Percentiles rank a stretch among this genome's conserved stretches.
phyloP scores from a whole-genome alignment of 1,284 basidiomycete genomes.

The Athelia psychrophila region DNA sequence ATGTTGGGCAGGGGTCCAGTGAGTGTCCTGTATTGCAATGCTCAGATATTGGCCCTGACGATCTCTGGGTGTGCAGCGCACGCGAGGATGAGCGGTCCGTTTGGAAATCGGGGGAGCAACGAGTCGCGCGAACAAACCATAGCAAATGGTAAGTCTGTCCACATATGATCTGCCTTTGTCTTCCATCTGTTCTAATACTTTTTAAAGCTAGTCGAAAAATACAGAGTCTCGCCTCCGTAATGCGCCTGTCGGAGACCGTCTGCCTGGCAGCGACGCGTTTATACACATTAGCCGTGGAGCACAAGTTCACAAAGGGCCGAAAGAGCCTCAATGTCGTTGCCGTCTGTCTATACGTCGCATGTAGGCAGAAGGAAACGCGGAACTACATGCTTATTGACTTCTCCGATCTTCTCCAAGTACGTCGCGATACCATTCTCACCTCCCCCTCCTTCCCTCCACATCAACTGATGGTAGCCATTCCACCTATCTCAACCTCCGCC shows the following conservation, averaged over 20 bases:
- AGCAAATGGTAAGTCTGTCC: constrained; percentile 64
- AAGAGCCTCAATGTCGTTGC: constrained; percentile 93
- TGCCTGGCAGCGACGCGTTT: constrained; percentile 82
- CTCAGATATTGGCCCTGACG: constrained; percentile 1
- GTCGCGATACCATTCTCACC: constrained; percentile 16
- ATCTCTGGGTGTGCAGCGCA: constrained; percentile 49
- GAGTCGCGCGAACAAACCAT: constrained; percentile 90
- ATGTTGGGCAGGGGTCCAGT: constrained; percentile 93
- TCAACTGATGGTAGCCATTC: too few relatives aligned
- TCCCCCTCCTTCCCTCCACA: constrained; percentile 1
- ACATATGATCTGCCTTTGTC: not conserved
- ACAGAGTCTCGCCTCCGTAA: constrained; percentile 73
- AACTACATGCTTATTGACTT: constrained; percentile 99
- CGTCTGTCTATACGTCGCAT: constrained; percentile 94
- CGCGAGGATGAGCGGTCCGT: constrained; percentile 77
- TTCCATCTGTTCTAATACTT: not conserved
- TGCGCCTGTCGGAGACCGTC: constrained; percentile 80
- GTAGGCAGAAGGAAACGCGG: constrained; percentile 85
- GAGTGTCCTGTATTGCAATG: constrained; percentile 34
- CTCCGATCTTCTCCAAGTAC: constrained; percentile 84
- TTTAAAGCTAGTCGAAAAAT: constrained; percentile 78
- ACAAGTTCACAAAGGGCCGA: constrained; percentile 92
- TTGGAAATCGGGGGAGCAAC: constrained; percentile 69
- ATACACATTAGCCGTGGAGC: constrained; percentile 92
- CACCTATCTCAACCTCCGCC: constrained; percentile 94